Conservation (phyloP, 2,329 filamentous ascomycete species). For the Aspergillus hiratsukae region DNA sequence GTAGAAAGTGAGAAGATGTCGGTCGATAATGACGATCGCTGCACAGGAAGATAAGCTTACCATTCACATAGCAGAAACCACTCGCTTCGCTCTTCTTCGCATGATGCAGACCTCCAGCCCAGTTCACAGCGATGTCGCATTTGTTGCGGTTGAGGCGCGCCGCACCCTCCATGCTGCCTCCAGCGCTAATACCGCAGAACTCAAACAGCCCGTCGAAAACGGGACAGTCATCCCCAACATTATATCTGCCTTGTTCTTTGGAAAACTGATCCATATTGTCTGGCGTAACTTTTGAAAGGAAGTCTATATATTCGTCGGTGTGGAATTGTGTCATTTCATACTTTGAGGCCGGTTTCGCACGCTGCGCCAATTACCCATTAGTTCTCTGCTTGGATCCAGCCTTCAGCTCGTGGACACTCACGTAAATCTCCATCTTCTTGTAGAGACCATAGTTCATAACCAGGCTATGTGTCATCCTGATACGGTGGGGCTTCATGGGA, state of each 20-base stretch:
- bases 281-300: slow-evolving; percentile 81
- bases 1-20: slow-evolving; percentile 12
- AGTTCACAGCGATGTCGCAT: slow-evolving; percentile 68
- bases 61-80: slow-evolving; percentile 98
- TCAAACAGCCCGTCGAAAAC: slow-evolving; percentile 68
- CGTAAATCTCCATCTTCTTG: slow-evolving; percentile 69
- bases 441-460: slow-evolving; percentile 72
- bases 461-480: slow-evolving; percentile 61
- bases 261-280: slow-evolving; percentile 96
- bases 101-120: slow-evolving; percentile 94
- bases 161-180: slow-evolving; percentile 66
- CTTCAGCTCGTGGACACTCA: slow-evolving; percentile 31
- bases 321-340: slow-evolving; percentile 71
- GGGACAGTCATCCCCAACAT: slow-evolving; percentile 61
- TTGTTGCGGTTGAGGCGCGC: slow-evolving; percentile 64
- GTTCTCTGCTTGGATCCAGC: slow-evolving; percentile 1
- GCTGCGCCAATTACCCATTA: slow-evolving; percentile 45
- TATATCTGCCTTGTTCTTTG: slow-evolving; percentile 80
- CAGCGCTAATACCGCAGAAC: slow-evolving; percentile 66
- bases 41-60: slow-evolving; percentile 19
- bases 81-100: slow-evolving; percentile 93
- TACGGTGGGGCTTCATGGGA: slow-evolving; percentile 65
- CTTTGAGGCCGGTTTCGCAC: slow-evolving; percentile 70
- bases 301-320: slow-evolving; percentile 70
- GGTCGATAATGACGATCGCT: not conserved